A percentile compares a stretch with the other conserved stretches of the same genome.
These are phyloP conservation scores for Citrullus amarus DNA, from an alignment of 306 rosid genomes.

Conservation along the genomic window DNA sequence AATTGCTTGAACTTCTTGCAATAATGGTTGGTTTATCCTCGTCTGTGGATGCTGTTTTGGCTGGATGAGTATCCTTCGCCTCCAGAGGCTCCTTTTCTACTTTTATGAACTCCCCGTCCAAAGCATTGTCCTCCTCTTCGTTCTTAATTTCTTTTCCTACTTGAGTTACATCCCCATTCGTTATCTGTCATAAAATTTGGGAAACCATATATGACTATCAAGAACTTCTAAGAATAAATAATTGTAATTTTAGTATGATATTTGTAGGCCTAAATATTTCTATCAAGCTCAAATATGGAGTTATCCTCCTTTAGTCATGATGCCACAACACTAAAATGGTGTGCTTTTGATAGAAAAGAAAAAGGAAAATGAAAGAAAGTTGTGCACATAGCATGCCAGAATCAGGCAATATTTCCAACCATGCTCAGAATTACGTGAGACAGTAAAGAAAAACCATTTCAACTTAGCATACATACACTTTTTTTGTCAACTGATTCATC, in stretches of 20 bases:
- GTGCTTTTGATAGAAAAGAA: neutral
- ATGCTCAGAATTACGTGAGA: neutral
- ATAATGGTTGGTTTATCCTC: conserved; percentile 26
- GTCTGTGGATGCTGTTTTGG: conserved; percentile 11
- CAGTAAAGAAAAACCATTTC: neutral
- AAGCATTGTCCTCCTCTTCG: conserved; percentile 73
- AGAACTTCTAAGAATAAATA: neutral
- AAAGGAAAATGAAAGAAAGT: neutral
- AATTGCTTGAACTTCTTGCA: conserved; percentile 43
- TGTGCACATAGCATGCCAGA: neutral
- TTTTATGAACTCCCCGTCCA: conserved; percentile 90
- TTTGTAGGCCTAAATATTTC: neutral
- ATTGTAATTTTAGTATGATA: neutral
- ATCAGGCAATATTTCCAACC: neutral
- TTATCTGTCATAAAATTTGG: conserved; percentile 24
- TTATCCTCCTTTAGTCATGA: neutral
- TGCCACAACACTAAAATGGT: neutral
- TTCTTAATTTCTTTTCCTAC: conserved; percentile 38
- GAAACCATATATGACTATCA: neutral
- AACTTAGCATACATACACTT: neutral
- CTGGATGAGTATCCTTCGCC: conserved; percentile 23
- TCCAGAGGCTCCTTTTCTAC: conserved; percentile 75
- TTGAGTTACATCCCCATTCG: conserved; percentile 32
- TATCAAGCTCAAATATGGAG: neutral
- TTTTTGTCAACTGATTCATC: neutral